Percentiles rank a stretch among this genome's conserved stretches.
These are phyloP conservation scores for Nakazawaea molendinolei DNA, from an alignment of 805 yeast genomes.

Conservation along the genomic window DNA sequence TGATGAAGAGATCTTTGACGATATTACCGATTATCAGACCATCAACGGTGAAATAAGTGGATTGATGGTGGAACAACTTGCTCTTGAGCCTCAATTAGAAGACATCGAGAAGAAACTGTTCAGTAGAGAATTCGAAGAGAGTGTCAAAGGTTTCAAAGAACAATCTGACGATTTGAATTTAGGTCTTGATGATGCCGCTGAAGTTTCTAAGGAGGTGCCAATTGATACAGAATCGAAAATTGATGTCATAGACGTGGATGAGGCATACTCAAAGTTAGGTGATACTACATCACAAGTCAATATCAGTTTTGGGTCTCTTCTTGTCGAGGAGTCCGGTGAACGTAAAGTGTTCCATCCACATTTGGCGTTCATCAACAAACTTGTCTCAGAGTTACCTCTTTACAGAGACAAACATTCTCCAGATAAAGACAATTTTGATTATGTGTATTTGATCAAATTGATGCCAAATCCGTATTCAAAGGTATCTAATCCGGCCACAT, in stretches of 20 bases:
- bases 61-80: constrained; percentile 8
- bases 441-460: constrained; percentile 23
- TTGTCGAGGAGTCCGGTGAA: constrained; percentile 1
- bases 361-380: constrained; percentile 9
- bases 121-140: neutral
- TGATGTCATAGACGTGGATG: neutral
- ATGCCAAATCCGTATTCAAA: constrained; percentile 25
- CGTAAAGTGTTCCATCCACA: constrained; percentile 7
- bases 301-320: constrained; percentile 5
- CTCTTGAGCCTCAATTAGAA: constrained; percentile 6
- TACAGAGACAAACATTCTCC: constrained; percentile 10
- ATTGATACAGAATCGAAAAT: neutral
- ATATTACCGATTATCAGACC: constrained; percentile 7
- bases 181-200: too few relatives aligned
- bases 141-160: neutral
- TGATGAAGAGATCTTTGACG: constrained; percentile 7
- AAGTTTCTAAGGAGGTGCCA: too few relatives aligned
- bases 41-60: constrained; percentile 6
- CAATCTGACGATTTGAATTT: too few relatives aligned
- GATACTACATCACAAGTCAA: constrained; percentile 1
- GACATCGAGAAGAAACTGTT: constrained; percentile 2
- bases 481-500: constrained; percentile 16
- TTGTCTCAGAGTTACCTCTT: constrained; percentile 4
- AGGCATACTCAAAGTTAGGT: neutral
- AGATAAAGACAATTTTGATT: constrained; percentile 17